phyloP scores from a whole-genome alignment of 2,329 filamentous ascomycete genomes.

The Aspergillus puulaauensis region DNA sequence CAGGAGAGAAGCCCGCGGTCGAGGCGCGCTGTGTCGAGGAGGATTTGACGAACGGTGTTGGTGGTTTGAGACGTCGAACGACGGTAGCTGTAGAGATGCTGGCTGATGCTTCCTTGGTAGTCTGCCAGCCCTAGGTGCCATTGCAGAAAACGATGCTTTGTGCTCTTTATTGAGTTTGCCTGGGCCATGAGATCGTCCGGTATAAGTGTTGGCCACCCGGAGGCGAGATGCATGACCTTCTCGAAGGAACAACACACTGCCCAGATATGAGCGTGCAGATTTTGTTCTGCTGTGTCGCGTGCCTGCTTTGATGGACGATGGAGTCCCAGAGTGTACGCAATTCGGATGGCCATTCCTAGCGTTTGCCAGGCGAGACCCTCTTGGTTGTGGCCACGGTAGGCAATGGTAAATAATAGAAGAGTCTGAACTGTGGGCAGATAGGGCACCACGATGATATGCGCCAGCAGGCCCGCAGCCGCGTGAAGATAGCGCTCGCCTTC shows the following conservation, averaged over 20 bases:
- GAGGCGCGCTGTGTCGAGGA: constrained; percentile 14
- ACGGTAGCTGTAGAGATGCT: constrained; percentile 14
- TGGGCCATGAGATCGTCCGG: constrained; percentile 3
- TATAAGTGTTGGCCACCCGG: constrained; percentile 11
- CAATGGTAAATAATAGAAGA: constrained; percentile 10
- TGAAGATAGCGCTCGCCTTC: constrained; percentile 13
- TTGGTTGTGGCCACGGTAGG: constrained; percentile 13
- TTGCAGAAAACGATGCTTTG: background rate
- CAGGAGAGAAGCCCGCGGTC: constrained; percentile 9
- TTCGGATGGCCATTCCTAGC: constrained; percentile 14
- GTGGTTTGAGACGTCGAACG: too few species aligned
- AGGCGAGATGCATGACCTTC: constrained; percentile 15
- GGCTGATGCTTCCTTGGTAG: constrained; percentile 16
- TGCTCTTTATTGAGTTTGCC: background rate
- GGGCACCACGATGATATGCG: constrained; percentile 13
- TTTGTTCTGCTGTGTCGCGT: background rate
- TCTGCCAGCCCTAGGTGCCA: constrained; percentile 13
- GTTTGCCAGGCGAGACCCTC: constrained; percentile 18
- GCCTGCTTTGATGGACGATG: constrained; percentile 3
- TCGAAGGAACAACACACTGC: constrained; percentile 14
- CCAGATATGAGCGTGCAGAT: constrained; percentile 9
- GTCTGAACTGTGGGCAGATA: constrained; percentile 16
- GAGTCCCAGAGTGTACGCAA: constrained; percentile 15
- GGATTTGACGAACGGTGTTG: constrained; percentile 12
- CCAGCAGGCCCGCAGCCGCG: constrained; percentile 11